phyloP scores from a whole-genome alignment of 108 stramenopile genomes.

The Mayamaea pseudoterrestris region DNA sequence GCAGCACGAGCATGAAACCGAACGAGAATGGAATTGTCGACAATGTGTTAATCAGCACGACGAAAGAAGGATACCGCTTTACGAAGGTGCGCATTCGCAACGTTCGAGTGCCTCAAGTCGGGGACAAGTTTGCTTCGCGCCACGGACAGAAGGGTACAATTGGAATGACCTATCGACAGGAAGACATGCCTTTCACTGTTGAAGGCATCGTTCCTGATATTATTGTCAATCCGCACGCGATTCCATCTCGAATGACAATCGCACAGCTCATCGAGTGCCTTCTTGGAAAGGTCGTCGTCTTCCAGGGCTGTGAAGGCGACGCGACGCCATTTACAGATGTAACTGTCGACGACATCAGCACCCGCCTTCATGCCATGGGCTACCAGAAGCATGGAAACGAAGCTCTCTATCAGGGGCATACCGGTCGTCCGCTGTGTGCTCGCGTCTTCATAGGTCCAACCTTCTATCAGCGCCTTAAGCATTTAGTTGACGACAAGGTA shows the following conservation, averaged over 20 bases:
- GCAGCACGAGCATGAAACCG: conserved; percentile 91
- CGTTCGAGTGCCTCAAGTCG: conserved; percentile 86
- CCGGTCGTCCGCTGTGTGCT: conserved; percentile 89
- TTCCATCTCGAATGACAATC: conserved; percentile 99
- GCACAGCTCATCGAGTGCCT: conserved; percentile 98
- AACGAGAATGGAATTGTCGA: conserved; percentile 98
- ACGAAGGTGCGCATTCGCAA: conserved; percentile 97
- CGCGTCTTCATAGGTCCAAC: conserved; percentile 98
- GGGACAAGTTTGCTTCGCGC: conserved; percentile 74
- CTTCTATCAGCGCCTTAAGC: conserved; percentile 99
- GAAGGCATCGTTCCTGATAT: conserved; percentile 98
- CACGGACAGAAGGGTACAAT: conserved; percentile 99
- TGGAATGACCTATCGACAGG: conserved; percentile 97
- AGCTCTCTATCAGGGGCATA: conserved; percentile 96
- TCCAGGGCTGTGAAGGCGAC: conserved; percentile 94
- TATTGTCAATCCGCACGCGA: conserved; percentile 99
- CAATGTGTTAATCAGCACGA: conserved; percentile 80
- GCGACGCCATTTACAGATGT: conserved; percentile 97
- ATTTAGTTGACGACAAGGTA: conserved; percentile 99
- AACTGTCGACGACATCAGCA: conserved; percentile 88
- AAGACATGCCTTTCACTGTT: conserved; percentile 98
- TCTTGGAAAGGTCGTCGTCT: conserved; percentile 92
- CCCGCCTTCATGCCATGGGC: conserved; percentile 88
- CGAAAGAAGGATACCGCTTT: conserved; percentile 91
- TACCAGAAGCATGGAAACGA: conserved; percentile 98